Base-by-base conservation (phyloP, 768 basidiomycete genomes). In the Termitomyces sp. region DNA sequence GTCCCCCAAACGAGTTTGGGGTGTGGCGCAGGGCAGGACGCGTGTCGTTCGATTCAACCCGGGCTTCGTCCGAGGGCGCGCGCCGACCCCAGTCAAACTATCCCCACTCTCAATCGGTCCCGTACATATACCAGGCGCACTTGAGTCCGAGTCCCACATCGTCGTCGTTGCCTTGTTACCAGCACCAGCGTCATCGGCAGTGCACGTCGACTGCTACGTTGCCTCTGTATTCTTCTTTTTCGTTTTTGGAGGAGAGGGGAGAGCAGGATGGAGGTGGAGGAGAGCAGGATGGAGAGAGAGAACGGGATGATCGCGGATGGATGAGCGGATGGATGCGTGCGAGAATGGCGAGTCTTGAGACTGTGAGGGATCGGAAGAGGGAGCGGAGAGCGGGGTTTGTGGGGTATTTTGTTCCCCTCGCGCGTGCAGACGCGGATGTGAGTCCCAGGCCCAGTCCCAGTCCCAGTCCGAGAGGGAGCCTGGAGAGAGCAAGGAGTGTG, bases 271-370 rank as follows among this genome's bases (percentile, higher is more conserved):
- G 11, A 16, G 35, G 3, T 4, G 35, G 0, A 16, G 16, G 14
- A 6, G 35, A 5, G 5, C 3, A 5, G 35, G 35, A 17, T 6
- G 35, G 16, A 5, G n/a, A n/a, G n/a, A n/a, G n/a, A n/a, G n/a
- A n/a, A n/a, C n/a, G n/a, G n/a, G n/a, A n/a, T n/a, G n/a, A n/a
- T n/a, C n/a, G n/a, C n/a, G n/a, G n/a, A n/a, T n/a, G n/a, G n/a
- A n/a, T n/a, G n/a, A n/a, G 64, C 65, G 30, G 48, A 52, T 70
- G 69, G 73, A 70, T 70, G 70, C 67, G 63, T 47, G 56, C 61
- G 46, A 64, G 73, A 21, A 67, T 68, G 54, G 25, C 17, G 39
- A 52, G 39, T 32, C 37, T 55, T 0, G 55, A 56, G 30, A 19
- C 39, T n/a, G 35, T 53, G 41, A 40, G 27, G 51, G 51, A 44